A percentile compares a stretch with the other conserved stretches of the same genome.
These are phyloP conservation scores for Calonectria multiphialidica DNA, from an alignment of 2,329 filamentous ascomycete species.

Conservation along the genomic window DNA sequence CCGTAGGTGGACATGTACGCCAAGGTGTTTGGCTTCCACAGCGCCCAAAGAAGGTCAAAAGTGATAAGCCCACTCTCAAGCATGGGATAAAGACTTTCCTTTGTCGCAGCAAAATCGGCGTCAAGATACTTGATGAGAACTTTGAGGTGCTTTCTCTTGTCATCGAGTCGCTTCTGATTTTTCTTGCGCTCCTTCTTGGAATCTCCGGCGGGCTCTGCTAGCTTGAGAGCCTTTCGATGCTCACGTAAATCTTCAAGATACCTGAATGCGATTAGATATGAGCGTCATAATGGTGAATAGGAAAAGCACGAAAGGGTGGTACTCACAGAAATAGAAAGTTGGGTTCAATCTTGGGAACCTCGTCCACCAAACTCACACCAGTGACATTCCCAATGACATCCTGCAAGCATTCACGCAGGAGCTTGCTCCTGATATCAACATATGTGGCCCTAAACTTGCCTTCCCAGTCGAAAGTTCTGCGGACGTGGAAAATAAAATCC, in stretches of 20 bases:
- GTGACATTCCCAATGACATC: conserved; percentile 52
- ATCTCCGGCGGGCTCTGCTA: conserved; percentile 60
- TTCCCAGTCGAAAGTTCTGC: conserved; percentile 86
- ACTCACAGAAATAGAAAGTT: conserved; percentile 76
- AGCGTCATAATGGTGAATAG: not conserved
- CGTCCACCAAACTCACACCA: conserved; percentile 82
- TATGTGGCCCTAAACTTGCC: conserved; percentile 80
- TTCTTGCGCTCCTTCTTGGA: conserved; percentile 71
- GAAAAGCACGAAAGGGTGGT: not conserved
- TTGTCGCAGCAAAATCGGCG: conserved; percentile 81
- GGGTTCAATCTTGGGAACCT: conserved; percentile 79
- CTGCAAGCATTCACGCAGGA: conserved; percentile 73
- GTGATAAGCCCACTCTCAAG: conserved; percentile 87
- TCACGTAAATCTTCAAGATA: conserved; percentile 83
- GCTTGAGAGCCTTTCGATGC: conserved; percentile 74
- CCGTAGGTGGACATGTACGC: conserved; percentile 84
- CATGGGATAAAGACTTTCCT: conserved; percentile 84
- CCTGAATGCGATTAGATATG: conserved; percentile 50
- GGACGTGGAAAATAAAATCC: conserved; percentile 85
- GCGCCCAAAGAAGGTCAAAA: conserved; percentile 88
- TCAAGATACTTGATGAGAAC: conserved; percentile 83
- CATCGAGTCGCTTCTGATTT: conserved; percentile 66
- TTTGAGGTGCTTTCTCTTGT: conserved; percentile 75
- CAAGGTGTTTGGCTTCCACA: conserved; percentile 89
- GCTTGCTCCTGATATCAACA: conserved; percentile 88